Conservation (phyloP, 805 yeast species). For the Martiniozyma abietophila region DNA sequence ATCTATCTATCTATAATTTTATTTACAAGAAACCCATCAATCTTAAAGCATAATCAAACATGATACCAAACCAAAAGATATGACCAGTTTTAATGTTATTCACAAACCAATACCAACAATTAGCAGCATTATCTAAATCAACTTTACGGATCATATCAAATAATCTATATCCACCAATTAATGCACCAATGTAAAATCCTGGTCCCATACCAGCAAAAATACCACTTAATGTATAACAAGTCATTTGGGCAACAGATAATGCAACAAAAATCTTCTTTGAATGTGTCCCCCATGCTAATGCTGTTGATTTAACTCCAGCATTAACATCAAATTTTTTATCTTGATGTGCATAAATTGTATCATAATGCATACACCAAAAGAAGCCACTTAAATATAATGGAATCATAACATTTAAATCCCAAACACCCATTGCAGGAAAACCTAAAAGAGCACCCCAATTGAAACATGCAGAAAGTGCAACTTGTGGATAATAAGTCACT, state of each 20-base stretch:
- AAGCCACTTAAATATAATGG: constrained; percentile 71
- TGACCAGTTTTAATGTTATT: constrained; percentile 73
- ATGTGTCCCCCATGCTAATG: constrained; percentile 84
- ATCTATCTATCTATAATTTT: not conserved
- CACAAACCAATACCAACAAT: constrained; percentile 77
- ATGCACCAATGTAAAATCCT: constrained; percentile 61
- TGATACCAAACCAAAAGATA: constrained; percentile 54
- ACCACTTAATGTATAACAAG: constrained; percentile 59
- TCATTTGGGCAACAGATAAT: constrained; percentile 59
- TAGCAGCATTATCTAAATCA: constrained; percentile 65
- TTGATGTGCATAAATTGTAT: constrained; percentile 95
- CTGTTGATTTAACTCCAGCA: constrained; percentile 94
- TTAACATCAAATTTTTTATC: constrained; percentile 80
- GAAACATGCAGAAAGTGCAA: constrained; percentile 68
- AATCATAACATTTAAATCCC: constrained; percentile 65
- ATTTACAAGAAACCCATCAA: constrained; percentile 34
- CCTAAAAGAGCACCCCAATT: constrained; percentile 94
- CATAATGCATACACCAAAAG: constrained; percentile 93
- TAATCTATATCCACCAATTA: constrained; percentile 61
- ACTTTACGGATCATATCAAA: constrained; percentile 62
- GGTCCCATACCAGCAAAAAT: constrained; percentile 75
- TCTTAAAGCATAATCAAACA: constrained; percentile 52
- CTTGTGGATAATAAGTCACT: constrained; percentile 93
- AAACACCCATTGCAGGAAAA: constrained; percentile 90
- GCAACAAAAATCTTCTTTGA: constrained; percentile 63